These are phyloP conservation scores for Saturnispora zaruensis DNA, from an alignment of 805 yeast species.

Conservation along the genomic window DNA sequence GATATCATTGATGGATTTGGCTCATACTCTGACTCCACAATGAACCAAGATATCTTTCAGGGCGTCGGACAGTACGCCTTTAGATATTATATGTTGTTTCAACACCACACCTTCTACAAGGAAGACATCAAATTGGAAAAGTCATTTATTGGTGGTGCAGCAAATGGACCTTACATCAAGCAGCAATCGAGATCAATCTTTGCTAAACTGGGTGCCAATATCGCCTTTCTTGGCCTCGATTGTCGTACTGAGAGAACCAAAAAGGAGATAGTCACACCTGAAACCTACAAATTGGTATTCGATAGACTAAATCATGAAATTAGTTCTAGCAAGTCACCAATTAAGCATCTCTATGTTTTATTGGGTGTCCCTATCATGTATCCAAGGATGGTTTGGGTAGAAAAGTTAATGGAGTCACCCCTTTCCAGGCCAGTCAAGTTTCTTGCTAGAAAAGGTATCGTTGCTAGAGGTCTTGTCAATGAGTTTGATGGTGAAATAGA, in stretches of 20 bases:
- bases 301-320: slow-evolving; percentile 51
- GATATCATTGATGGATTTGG: slow-evolving; percentile 97
- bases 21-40: slow-evolving; percentile 68
- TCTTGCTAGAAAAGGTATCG: slow-evolving; percentile 51
- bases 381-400: slow-evolving; percentile 90
- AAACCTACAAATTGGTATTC: slow-evolving; percentile 56
- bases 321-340: slow-evolving; percentile 37
- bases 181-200: slow-evolving; percentile 61
- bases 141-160: slow-evolving; percentile 57
- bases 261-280: slow-evolving; percentile 43
- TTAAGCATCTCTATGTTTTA: slow-evolving; percentile 73
- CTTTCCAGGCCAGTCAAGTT: slow-evolving; percentile 56
- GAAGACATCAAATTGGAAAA: slow-evolving; percentile 34
- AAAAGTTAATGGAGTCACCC: slow-evolving; percentile 57
- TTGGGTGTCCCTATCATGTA: slow-evolving; percentile 93
- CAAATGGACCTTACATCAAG: slow-evolving; percentile 59
- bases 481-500: slow-evolving; percentile 91
- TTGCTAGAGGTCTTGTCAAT: slow-evolving; percentile 69
- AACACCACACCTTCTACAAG: slow-evolving; percentile 61
- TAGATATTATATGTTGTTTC: slow-evolving; percentile 83
- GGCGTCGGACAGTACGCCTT: slow-evolving; percentile 74
- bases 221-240: slow-evolving; percentile 74
- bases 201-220: slow-evolving; percentile 64
- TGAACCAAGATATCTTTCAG: slow-evolving; percentile 58
- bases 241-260: slow-evolving; percentile 85